These are phyloP conservation scores for Rhizopogon roseolus DNA, from an alignment of 768 basidiomycete species.

Conservation along the genomic window DNA sequence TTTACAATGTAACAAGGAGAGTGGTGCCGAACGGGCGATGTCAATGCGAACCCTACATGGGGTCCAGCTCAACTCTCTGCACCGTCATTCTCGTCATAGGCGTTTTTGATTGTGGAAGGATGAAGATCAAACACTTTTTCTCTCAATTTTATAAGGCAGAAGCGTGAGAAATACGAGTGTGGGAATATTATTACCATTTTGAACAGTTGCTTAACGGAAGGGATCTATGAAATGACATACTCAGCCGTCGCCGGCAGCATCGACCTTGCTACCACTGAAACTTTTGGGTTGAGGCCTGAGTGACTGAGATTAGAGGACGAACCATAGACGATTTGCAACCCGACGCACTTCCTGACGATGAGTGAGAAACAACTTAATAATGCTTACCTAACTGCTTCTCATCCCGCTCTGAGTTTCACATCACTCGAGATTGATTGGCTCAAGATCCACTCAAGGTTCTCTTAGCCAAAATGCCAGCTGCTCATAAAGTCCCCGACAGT, in stretches of 20 bases:
- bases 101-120: constrained; percentile 47
- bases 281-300: no score
- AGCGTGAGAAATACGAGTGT: constrained; percentile 12
- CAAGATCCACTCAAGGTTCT: background rate
- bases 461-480: constrained; percentile 17
- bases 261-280: no score
- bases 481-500: constrained; percentile 17
- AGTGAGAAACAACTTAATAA: background rate
- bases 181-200: background rate
- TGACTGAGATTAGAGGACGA: no score
- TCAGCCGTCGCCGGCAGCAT: no score
- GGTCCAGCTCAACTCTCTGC: constrained; percentile 55
- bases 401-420: no score
- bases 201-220: background rate
- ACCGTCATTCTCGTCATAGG: constrained; percentile 50
- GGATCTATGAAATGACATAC: no score
- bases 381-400: constrained; percentile 1
- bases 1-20: constrained; percentile 52
- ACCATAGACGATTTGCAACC: background rate
- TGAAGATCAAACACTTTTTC: constrained; percentile 12
- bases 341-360: background rate
- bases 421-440: no score
- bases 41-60: constrained; percentile 45
- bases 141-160: background rate
- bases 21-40: constrained; percentile 63